phyloP scores from a whole-genome alignment of 225 moss, liverwort and hornwort genomes.

The Marchantia polymorpha region DNA sequence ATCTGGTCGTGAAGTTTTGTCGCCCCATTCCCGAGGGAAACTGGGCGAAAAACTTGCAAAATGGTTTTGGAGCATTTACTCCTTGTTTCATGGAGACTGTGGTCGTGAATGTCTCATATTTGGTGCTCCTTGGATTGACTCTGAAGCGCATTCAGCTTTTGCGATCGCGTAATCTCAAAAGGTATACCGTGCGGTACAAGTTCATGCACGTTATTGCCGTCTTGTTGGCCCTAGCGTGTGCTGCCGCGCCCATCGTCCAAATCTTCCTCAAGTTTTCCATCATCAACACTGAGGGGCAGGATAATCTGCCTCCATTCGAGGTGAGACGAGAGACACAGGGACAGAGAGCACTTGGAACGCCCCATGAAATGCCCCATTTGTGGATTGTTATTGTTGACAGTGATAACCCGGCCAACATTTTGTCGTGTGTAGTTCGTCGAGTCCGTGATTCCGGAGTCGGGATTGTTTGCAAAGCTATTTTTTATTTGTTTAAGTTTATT shows the following conservation, averaged over 20 bases:
- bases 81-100: conserved; percentile 43
- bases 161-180: conserved; percentile 18
- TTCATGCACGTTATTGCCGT: conserved; percentile 32
- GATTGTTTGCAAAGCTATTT: no score
- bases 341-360: neutral
- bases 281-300: conserved; percentile 19
- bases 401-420: no score
- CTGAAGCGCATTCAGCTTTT: conserved; percentile 34
- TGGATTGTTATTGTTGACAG: no score
- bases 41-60: conserved; percentile 36
- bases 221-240: conserved; percentile 19
- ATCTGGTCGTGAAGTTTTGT: conserved; percentile 24
- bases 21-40: conserved; percentile 28
- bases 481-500: no score
- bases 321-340: conserved; percentile 24
- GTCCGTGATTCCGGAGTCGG: no score
- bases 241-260: conserved; percentile 30
- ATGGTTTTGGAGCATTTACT: conserved; percentile 39
- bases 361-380: no score
- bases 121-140: conserved; percentile 24
- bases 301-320: conserved; percentile 39
- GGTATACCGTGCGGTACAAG: conserved; percentile 28
- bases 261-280: conserved; percentile 31
- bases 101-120: conserved; percentile 37
- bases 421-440: no score